Evolutionary conservation across 768 basidiomycete genomes (phyloP), one percentile per base, ranked within the genome.

Genomic region (Lepiota brunneoincarnata): DNA sequence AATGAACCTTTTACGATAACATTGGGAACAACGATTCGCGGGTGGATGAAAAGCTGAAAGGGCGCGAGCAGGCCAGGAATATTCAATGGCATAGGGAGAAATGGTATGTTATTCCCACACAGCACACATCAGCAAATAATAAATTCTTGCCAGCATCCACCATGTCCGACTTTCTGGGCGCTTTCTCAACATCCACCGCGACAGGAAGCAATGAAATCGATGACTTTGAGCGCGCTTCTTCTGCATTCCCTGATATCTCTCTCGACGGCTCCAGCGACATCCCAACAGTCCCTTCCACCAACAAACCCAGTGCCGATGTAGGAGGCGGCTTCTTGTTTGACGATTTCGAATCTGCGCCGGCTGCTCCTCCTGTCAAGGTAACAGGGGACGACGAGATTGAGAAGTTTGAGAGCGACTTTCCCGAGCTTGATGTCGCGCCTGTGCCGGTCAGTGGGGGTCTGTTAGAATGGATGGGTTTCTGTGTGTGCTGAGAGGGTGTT

Each of bases 361-460:
- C 66, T 26, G 55, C 46, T 11, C 63, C 70, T 49, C 64, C 62
- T 40, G 86, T 94, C 50, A 91, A 81, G 63, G 86, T 92, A 37
- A 94, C 91, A 0, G 91, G 90, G 0, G 84, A 91, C 63, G 89
- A 92, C 58, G 89, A 91, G 59, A 80, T 95, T 55, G 87, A 91
- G 54, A 83, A 87, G 67, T 95, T 95, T 59, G 86, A 93, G 70
- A 86, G 72, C 66, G 83, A 91, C 54, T 95, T 93, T 67, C 92
- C 92, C 0, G 92, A 89, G 49, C 79, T 95, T 57, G 84, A 86
- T 49, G 70, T 80, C 54, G 62, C 66, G 21, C 67, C 70, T 58
- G 75, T 76, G 59, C 51, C 51, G 54, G 71, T 66, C 51, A 54
- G 20, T 56, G 34, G n/a, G 26, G 36, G n/a, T 21, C 20, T 21